Base-by-base conservation (phyloP, 2,329 filamentous ascomycete genomes). In the Fusarium liriodendri region DNA sequence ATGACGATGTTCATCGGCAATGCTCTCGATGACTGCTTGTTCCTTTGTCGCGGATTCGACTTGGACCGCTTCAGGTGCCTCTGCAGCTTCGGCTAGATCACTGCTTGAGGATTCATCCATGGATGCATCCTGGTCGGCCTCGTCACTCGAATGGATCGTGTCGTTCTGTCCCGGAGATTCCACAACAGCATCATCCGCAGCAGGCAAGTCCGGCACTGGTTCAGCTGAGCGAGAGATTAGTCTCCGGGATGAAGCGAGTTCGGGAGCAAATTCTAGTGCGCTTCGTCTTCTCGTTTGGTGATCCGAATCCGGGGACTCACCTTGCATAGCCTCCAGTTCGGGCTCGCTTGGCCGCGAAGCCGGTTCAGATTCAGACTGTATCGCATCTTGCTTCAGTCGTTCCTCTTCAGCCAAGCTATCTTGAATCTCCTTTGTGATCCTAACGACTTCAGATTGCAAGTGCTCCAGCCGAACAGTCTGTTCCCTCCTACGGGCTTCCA, bases 381-480 rank as follows among this genome's bases (percentile, higher is more conserved):
- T 42, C 14, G 67, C 75, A 33, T 84, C 80, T 60, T 75, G 73
- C 47, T 77, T 77, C 14, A 85, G 73, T 16, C 72, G 78, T 60
- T 83, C 73, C 68, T 82, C 82, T 61, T 83, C 82, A 7, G 75
- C 72, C 54, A 80, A 70, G 29, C 82, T 82, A n/a, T 81, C 78
- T 29, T 83, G 80, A 16, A 88, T 83, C 68, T 90, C 88, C 27
- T 83, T 83, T 76, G 89, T 82, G 38, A 90, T 83, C 20, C 82
- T 84, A 22, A 82, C 81, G 25, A 87, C 82, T 76, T 89, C 84
- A 6, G 85, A 84, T 67, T 86, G 82, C 38, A 89, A 76, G 22
- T 83, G 79, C 63, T 84, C 83, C 20, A 90, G 76, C 68, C 84
- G 87, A n/a, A 84, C 81, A 66, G 85, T 83, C 73, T 89, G 79